Base-by-base conservation (phyloP, 1,284 basidiomycete genomes). In the Sporisorium iseilematis-ciliati region DNA sequence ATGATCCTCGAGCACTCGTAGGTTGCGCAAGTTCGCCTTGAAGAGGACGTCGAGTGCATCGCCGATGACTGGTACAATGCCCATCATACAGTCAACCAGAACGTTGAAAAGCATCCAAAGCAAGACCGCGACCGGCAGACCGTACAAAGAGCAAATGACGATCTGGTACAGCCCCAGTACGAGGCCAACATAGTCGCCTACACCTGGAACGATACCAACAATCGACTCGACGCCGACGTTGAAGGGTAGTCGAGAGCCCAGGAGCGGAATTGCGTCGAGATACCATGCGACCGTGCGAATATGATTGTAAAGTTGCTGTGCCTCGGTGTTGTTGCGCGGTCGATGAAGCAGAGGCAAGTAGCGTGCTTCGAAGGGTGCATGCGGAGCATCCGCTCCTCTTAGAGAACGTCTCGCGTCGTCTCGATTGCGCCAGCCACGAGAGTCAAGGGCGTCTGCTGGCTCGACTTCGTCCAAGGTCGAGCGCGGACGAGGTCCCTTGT, bases 231-330 rank as follows among this genome's bases (percentile, higher is more conserved):
- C 20, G 29, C 79, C 79, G 18, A 81, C 50, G 61, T 77, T 76
- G 59, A 81, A 81, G 25, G 78, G 75, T 4, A 64, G 41, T 7
- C 56, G 57, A n/a, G 56, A 57, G 35, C 63, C 64, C 4, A 80
- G 70, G 23, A 71, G 54, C 12, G 75, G 79, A 11, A 80, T 54
- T 3, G 72, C 57, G 48, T 80, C 79, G 40, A 79, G 63, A 43
- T 77, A 84, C 70, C 71, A 82, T 16, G 79, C 74, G 5, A 78
- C 59, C 4, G 77, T 80, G 21, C 78, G 73, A 41, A 80, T 77
- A 41, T 83, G 82, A 43, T 85, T 84, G 64, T 85, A 85, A 31
- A 85, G 67, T 45, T 69, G 73, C 63, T 85, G 84, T n/a, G 84
- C 84, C 45, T 85, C 76, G 26, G 12, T 31, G 43, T 60, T 54